These are phyloP conservation scores for Sphagnum tenellum DNA, from an alignment of 225 moss, liverwort and hornwort genomes.

Conservation along the genomic window DNA sequence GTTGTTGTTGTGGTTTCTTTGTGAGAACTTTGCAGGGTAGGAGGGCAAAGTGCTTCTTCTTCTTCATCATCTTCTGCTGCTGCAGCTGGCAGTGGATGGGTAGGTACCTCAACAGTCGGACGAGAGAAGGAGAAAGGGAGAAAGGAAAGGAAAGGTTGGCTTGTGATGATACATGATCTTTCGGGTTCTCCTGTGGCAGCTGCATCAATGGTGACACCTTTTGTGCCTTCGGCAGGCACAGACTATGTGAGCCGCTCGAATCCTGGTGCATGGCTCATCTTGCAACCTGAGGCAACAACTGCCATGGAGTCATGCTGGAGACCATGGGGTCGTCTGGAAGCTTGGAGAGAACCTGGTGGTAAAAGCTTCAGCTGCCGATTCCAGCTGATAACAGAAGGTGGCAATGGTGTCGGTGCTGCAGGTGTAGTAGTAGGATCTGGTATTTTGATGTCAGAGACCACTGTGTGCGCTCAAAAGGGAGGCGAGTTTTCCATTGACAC, in stretches of 20 bases:
- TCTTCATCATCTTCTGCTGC: too few relatives aligned
- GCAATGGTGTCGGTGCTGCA: slow-evolving; percentile 42
- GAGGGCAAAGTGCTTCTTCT: slow-evolving; percentile 5
- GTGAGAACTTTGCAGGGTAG: slow-evolving; percentile 30
- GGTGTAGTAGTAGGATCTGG: slow-evolving; percentile 8
- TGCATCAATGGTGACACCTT: slow-evolving; percentile 82
- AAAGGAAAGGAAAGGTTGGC: slow-evolving; percentile 73
- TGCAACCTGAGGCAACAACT: slow-evolving; percentile 53
- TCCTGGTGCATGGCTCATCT: slow-evolving; percentile 77
- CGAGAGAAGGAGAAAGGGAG: slow-evolving; percentile 39
- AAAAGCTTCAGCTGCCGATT: slow-evolving; percentile 63
- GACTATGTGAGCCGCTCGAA: slow-evolving; percentile 73
- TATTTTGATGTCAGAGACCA: slow-evolving; percentile 41
- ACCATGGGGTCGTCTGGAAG: slow-evolving; percentile 75
- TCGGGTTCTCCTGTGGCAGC: slow-evolving; percentile 76
- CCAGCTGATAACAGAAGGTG: slow-evolving; percentile 62
- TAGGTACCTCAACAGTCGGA: background rate
- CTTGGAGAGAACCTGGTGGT: slow-evolving; percentile 65
- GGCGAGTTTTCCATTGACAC: slow-evolving; percentile 77
- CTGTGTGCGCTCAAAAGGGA: slow-evolving; percentile 48
- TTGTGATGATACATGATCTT: slow-evolving; percentile 73
- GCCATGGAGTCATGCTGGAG: slow-evolving; percentile 40
- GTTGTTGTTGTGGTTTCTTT: too few relatives aligned
- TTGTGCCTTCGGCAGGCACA: slow-evolving; percentile 69
- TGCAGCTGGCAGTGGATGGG: slow-evolving; percentile 22